Evolutionary conservation across 345 rosid genomes (phyloP).

Genomic region (Murraya koenigii): DNA sequence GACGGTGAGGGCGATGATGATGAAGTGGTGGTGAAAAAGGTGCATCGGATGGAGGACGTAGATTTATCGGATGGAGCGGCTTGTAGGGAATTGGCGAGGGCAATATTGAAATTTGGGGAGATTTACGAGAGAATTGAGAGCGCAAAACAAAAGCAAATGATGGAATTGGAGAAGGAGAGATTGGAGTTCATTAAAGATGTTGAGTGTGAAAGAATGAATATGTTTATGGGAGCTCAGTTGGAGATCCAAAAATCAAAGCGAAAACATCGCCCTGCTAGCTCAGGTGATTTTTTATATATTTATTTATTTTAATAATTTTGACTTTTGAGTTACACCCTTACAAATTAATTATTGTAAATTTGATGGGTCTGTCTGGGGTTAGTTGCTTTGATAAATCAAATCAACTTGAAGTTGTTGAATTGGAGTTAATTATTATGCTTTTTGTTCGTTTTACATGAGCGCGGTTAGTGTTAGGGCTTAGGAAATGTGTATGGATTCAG

Average conservation of each 20-base stretch:
- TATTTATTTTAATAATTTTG: no score
- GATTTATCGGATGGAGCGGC: slow-evolving; percentile 43
- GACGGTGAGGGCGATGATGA: slow-evolving; percentile 46
- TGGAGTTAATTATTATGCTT: background rate
- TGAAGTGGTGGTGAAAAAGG: slow-evolving; percentile 41
- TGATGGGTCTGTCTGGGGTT: background rate
- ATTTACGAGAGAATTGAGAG: slow-evolving; percentile 66
- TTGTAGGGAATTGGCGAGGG: slow-evolving; percentile 56
- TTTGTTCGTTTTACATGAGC: background rate
- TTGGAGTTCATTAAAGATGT: slow-evolving; percentile 68
- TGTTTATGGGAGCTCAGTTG: slow-evolving; percentile 65
- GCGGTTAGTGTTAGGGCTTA: background rate
- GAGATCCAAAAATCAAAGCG: slow-evolving; percentile 58
- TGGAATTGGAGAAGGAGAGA: slow-evolving; percentile 77
- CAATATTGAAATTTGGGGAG: slow-evolving; percentile 65
- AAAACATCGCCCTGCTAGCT: background rate
- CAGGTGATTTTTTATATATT: background rate
- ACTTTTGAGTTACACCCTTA: background rate
- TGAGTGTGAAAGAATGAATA: slow-evolving; percentile 69
- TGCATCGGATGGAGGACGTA: slow-evolving; percentile 35
- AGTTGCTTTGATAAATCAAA: background rate
- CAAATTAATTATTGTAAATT: background rate
- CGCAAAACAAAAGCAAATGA: slow-evolving; percentile 61
- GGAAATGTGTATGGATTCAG: background rate
- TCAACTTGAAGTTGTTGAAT: background rate